These are phyloP conservation scores for Kwoniella heveanensis DNA, from an alignment of 768 basidiomycete species.

Conservation along the genomic window DNA sequence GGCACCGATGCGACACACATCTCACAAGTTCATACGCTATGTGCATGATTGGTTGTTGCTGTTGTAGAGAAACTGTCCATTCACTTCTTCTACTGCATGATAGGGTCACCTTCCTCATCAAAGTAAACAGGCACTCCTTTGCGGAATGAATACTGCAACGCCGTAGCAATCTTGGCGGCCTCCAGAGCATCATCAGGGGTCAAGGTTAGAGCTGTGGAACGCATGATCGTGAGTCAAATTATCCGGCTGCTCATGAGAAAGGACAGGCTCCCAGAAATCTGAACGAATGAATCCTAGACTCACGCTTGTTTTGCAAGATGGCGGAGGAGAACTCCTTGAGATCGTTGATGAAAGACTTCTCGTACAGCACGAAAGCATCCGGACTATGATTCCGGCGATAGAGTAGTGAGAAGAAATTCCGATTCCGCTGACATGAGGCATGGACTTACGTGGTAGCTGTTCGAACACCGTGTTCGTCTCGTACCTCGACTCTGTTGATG, in stretches of 20 bases:
- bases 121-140: constrained; percentile 28
- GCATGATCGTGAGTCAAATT: too few relatives aligned
- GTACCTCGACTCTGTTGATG: constrained; percentile 21
- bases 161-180: constrained; percentile 33
- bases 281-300: neutral
- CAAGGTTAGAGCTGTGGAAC: too few relatives aligned
- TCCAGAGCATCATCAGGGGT: constrained; percentile 24
- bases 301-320: constrained; percentile 30
- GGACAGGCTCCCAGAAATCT: too few relatives aligned
- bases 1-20: too few relatives aligned
- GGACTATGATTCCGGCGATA: neutral
- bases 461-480: constrained; percentile 31
- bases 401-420: too few relatives aligned
- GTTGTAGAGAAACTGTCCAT: too few relatives aligned
- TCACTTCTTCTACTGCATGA: constrained; percentile 1
- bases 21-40: too few relatives aligned
- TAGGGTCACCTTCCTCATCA: constrained; percentile 25
- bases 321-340: constrained; percentile 22
- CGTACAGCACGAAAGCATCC: constrained; percentile 25
- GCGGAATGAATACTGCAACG: constrained; percentile 21
- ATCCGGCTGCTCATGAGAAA: too few relatives aligned
- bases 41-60: too few relatives aligned
- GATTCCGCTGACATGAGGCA: neutral
- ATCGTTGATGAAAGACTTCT: constrained; percentile 33
- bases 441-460: constrained; percentile 9